Evolutionary conservation across 73 alveolate species (phyloP).

Genomic region (Paramecium caudatum): DNA sequence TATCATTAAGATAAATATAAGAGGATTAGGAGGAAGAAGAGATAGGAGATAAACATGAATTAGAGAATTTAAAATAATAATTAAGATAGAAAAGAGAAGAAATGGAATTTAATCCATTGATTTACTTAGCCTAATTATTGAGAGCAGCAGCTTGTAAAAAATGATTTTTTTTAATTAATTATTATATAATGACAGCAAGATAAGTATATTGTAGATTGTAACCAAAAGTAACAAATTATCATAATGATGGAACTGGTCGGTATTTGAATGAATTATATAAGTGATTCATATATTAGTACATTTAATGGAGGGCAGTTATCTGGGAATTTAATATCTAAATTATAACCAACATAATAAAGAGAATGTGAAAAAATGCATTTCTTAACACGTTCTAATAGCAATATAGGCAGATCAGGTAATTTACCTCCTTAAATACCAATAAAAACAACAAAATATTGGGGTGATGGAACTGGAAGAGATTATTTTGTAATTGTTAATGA

Average conservation of each 20-base stretch:
- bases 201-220: slow-evolving; percentile 14
- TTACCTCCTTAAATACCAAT: slow-evolving; percentile 31
- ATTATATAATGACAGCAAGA: slow-evolving; percentile 26
- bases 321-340: background rate
- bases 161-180: slow-evolving; percentile 45
- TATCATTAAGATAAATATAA: background rate
- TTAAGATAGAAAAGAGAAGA: slow-evolving; percentile 64
- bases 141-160: too few species aligned
- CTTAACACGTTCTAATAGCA: background rate
- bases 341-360: background rate
- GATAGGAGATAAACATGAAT: slow-evolving; percentile 60
- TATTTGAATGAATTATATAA: background rate
- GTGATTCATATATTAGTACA: slow-evolving; percentile 22
- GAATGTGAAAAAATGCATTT: slow-evolving; percentile 30
- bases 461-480: slow-evolving; percentile 65
- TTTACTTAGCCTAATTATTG: slow-evolving; percentile 64
- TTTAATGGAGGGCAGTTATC: slow-evolving; percentile 3
- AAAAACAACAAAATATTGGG: slow-evolving; percentile 39
- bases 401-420: background rate
- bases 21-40: slow-evolving; percentile 69
- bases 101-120: slow-evolving; percentile 69
- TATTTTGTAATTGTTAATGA: slow-evolving; percentile 56
- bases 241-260: slow-evolving; percentile 62
- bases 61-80: slow-evolving; percentile 51
- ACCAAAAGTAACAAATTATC: slow-evolving; percentile 16